Conservation (phyloP, 2,329 filamentous ascomycete species). For the Exophiala lecanii-corni region DNA sequence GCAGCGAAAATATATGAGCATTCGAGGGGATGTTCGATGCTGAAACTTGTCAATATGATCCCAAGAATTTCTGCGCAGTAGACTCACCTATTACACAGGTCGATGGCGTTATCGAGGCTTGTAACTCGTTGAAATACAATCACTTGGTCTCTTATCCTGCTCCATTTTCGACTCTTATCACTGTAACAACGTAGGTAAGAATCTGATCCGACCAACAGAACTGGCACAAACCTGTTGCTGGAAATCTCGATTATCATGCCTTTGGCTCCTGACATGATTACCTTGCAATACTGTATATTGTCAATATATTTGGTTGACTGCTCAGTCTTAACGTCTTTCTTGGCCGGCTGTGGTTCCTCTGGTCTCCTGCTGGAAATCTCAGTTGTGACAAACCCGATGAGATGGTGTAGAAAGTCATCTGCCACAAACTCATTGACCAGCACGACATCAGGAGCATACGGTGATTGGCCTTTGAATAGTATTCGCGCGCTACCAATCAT, state of each 20-base stretch:
- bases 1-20: background rate
- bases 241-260: background rate
- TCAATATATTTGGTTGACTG: background rate
- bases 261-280: background rate
- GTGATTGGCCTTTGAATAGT: slow-evolving; percentile 51
- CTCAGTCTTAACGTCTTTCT: background rate
- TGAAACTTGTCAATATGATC: too few relatives aligned
- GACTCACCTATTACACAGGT: background rate
- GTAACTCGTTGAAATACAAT: background rate
- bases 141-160: background rate
- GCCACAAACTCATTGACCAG: slow-evolving; percentile 60
- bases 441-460: slow-evolving; percentile 59
- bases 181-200: background rate
- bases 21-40: background rate
- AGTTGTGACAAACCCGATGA: too few relatives aligned
- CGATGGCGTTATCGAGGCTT: slow-evolving; percentile 1
- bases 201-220: background rate
- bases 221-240: background rate
- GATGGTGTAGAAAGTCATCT: background rate
- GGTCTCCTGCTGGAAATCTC: too few relatives aligned
- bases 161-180: background rate
- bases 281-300: background rate
- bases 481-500: slow-evolving; percentile 52
- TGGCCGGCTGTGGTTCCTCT: background rate
- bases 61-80: background rate